phyloP scores from a whole-genome alignment of 1,284 basidiomycete species.

The Austropuccinia psidii region DNA sequence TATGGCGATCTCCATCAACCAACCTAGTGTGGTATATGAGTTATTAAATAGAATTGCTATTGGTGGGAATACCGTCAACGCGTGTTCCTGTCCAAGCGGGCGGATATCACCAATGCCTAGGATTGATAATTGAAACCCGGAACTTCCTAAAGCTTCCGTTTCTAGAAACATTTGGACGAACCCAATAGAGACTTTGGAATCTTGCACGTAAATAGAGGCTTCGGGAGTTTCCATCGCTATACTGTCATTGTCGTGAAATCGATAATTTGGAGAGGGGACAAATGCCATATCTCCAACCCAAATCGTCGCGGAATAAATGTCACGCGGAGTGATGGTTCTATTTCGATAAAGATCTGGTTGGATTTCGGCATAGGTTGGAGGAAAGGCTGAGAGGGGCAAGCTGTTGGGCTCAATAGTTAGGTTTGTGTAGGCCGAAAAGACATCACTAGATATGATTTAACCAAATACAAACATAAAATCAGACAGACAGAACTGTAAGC shows the following conservation, averaged over 20 bases:
- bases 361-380: not conserved
- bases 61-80: not conserved
- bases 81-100: not conserved
- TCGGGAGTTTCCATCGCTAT: not conserved
- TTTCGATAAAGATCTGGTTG: slow-evolving; percentile 13
- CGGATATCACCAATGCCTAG: slow-evolving; percentile 20
- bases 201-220: not conserved
- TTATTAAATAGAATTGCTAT: not conserved
- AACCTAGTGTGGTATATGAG: not conserved
- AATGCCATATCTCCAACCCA: slow-evolving; percentile 25
- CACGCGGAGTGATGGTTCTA: not conserved
- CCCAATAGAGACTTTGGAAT: not conserved
- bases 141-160: not conserved
- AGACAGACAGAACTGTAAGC: too few species aligned
- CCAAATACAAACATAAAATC: too few species aligned
- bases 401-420: slow-evolving; percentile 6
- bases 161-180: not conserved
- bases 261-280: not conserved
- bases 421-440: not conserved
- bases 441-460: not conserved
- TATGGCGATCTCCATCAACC: slow-evolving; percentile 13
- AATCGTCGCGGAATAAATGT: not conserved
- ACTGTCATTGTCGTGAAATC: not conserved
- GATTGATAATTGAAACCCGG: slow-evolving; percentile 22
- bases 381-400: slow-evolving; percentile 14